A percentile compares a stretch with the other conserved stretches of the same genome.
phyloP scores from a whole-genome alignment of 768 basidiomycete genomes.

The Dentipellis sp. region DNA sequence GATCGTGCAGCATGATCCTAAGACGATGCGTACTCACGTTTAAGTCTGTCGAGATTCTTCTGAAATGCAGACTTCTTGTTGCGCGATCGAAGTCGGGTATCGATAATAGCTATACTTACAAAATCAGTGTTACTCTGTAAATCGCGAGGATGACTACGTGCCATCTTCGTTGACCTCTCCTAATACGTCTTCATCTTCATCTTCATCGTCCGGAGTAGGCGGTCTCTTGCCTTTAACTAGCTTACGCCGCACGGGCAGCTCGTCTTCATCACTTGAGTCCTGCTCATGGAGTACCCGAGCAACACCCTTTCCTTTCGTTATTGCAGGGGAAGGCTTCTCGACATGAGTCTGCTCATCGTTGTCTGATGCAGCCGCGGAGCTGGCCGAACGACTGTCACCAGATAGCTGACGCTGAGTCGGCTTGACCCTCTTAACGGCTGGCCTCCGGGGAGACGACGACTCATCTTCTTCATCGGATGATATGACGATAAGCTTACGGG shows the following conservation, averaged over 20 bases:
- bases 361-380: neutral
- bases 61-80: slow-evolving; percentile 53
- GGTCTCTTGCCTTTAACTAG: slow-evolving; percentile 35
- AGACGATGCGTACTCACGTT: slow-evolving; percentile 34
- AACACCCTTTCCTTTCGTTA: neutral
- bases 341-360: neutral
- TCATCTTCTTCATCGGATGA: slow-evolving; percentile 16
- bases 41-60: slow-evolving; percentile 55
- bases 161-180: slow-evolving; percentile 47
- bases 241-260: slow-evolving; percentile 28
- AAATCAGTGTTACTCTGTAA: neutral
- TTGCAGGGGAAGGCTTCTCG: neutral
- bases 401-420: neutral
- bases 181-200: slow-evolving; percentile 24
- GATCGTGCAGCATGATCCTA: neutral
- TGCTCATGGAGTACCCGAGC: neutral
- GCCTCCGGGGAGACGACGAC: slow-evolving; percentile 16
- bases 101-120: slow-evolving; percentile 43
- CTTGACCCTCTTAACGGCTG: slow-evolving; percentile 3
- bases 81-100: slow-evolving; percentile 52
- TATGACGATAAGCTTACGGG: slow-evolving; percentile 15
- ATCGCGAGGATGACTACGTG: slow-evolving; percentile 22
- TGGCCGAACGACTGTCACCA: neutral
- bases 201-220: slow-evolving; percentile 30
- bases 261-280: slow-evolving; percentile 26